Evolutionary conservation across 2,329 filamentous ascomycete genomes (phyloP).

Genomic region (Colletotrichum agaves): DNA sequence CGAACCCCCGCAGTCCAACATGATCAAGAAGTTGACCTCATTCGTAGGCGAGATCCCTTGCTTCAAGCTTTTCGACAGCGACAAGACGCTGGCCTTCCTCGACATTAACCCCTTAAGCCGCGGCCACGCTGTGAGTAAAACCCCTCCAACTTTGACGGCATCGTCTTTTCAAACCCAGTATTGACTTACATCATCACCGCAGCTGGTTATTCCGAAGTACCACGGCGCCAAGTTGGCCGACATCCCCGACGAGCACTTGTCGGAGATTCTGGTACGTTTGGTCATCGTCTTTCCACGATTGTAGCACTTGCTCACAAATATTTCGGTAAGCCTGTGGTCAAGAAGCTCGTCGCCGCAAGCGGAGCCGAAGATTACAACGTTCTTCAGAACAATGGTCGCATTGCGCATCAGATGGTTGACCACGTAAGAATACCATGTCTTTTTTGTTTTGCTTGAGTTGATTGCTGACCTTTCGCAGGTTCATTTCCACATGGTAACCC

Average conservation of each 20-base stretch:
- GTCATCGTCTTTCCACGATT: neutral
- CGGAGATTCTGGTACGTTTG: slow-evolving; percentile 77
- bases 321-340: slow-evolving; percentile 73
- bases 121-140: slow-evolving; percentile 81
- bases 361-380: slow-evolving; percentile 89
- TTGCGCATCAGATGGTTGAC: slow-evolving; percentile 92
- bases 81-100: slow-evolving; percentile 94
- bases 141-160: neutral
- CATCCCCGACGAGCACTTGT: slow-evolving; percentile 88
- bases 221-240: slow-evolving; percentile 93
- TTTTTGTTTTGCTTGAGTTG: neutral
- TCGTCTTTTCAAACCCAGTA: neutral
- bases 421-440: slow-evolving; percentile 71
- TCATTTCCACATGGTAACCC: slow-evolving; percentile 87
- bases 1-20: neutral
- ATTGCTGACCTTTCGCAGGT: slow-evolving; percentile 62
- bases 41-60: slow-evolving; percentile 88
- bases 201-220: slow-evolving; percentile 97
- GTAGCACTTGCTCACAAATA: neutral
- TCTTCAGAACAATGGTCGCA: slow-evolving; percentile 92
- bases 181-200: slow-evolving; percentile 19
- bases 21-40: slow-evolving; percentile 32
- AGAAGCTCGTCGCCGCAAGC: slow-evolving; percentile 83
- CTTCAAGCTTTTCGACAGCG: slow-evolving; percentile 95
- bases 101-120: slow-evolving; percentile 91